Conservation (phyloP, 805 yeast species). For the Priceomyces haplophilus region DNA sequence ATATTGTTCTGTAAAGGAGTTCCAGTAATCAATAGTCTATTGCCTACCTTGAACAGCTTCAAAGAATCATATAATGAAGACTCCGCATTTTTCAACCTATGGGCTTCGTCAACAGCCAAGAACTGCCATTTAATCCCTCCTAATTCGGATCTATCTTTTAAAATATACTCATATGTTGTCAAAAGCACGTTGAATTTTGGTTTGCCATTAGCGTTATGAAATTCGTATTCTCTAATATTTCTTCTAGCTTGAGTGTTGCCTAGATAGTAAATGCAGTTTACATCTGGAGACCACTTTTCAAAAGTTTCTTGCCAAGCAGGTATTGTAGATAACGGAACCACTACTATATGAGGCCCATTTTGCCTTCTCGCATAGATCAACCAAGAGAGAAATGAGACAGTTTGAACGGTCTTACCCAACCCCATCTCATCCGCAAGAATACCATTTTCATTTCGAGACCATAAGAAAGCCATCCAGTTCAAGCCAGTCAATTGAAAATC, state of each 20-base stretch:
- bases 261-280: constrained; percentile 87
- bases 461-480: constrained; percentile 98
- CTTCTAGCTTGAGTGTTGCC: constrained; percentile 88
- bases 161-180: constrained; percentile 94
- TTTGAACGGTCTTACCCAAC: constrained; percentile 95
- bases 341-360: constrained; percentile 95
- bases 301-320: constrained; percentile 99
- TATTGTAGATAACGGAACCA: constrained; percentile 91
- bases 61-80: constrained; percentile 89
- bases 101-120: constrained; percentile 98
- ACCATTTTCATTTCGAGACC: constrained; percentile 98
- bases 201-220: constrained; percentile 62
- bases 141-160: constrained; percentile 79
- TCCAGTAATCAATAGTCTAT: constrained; percentile 90
- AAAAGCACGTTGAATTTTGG: constrained; percentile 87
- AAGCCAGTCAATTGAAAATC: constrained; percentile 98
- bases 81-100: constrained; percentile 90
- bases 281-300: constrained; percentile 96
- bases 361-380: constrained; percentile 91
- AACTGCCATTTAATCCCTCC: constrained; percentile 92
- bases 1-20: constrained; percentile 96
- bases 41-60: constrained; percentile 74
- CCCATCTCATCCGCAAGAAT: constrained; percentile 99
- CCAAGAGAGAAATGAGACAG: constrained; percentile 94
- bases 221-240: constrained; percentile 80